These are phyloP conservation scores for Rhynchosporium graminicola DNA, from an alignment of 2,329 filamentous ascomycete genomes.

Conservation along the genomic window DNA sequence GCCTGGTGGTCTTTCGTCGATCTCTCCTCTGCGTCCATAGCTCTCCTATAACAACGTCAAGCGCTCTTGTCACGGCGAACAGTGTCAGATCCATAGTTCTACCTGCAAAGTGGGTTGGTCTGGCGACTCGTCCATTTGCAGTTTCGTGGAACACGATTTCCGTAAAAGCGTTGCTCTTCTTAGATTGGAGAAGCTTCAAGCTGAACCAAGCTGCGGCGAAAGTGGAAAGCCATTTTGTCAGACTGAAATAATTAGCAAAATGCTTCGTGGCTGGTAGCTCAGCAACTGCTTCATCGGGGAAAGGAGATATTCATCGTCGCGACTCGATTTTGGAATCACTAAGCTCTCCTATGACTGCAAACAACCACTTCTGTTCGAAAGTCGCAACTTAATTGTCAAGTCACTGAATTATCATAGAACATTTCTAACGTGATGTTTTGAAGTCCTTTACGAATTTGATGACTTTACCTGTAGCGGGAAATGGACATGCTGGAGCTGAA, in stretches of 20 bases:
- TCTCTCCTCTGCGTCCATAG: slow-evolving; percentile 58
- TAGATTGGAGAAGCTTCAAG: slow-evolving; percentile 58
- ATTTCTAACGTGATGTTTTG: too few relatives aligned
- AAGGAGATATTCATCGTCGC: not conserved
- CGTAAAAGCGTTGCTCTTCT: slow-evolving; percentile 47
- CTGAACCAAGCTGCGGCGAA: slow-evolving; percentile 61
- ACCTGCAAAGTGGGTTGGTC: slow-evolving; percentile 53
- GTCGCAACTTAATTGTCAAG: too few relatives aligned
- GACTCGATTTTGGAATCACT: too few relatives aligned
- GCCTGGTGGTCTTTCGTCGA: slow-evolving; percentile 47
- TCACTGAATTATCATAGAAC: too few relatives aligned
- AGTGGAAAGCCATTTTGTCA: slow-evolving; percentile 57
- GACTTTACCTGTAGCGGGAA: too few relatives aligned
- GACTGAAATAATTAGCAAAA: slow-evolving; percentile 41
- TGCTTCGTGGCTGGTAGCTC: not conserved
- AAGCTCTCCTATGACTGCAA: too few relatives aligned
- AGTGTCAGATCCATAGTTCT: slow-evolving; percentile 80
- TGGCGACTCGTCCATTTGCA: slow-evolving; percentile 30
- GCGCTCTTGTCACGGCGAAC: slow-evolving; percentile 71
- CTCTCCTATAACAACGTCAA: slow-evolving; percentile 69
- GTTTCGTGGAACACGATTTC: slow-evolving; percentile 43
- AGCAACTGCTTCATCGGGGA: not conserved
- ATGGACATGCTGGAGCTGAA: not conserved
- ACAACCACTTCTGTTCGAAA: too few relatives aligned
- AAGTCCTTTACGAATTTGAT: too few relatives aligned